phyloP scores from a whole-genome alignment of 169 alveolate species.

The Babesia caballi region DNA sequence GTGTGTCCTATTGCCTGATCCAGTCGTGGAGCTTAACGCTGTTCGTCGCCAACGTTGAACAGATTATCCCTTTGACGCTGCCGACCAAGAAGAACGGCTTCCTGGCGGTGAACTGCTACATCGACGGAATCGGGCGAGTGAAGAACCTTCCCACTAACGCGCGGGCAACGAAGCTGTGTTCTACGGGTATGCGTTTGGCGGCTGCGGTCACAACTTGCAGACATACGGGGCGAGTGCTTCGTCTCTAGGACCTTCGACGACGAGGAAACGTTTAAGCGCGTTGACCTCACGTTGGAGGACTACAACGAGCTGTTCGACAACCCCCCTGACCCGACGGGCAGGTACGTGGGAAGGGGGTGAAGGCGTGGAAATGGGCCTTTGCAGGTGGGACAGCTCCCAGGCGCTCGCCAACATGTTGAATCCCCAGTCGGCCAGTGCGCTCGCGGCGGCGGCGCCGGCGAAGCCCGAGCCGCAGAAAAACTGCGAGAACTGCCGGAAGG shows the following conservation, averaged over 20 bases:
- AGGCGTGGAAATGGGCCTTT: background rate
- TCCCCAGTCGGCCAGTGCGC: slow-evolving; percentile 10
- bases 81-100: slow-evolving; percentile 79
- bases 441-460: background rate
- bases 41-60: too few relatives aligned
- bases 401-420: slow-evolving; percentile 54
- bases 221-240: slow-evolving; percentile 87
- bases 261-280: slow-evolving; percentile 80
- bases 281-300: slow-evolving; percentile 74
- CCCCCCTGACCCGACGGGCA: slow-evolving; percentile 84
- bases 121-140: slow-evolving; percentile 85
- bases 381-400: slow-evolving; percentile 64
- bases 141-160: slow-evolving; percentile 84
- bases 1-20: background rate
- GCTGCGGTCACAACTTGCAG: slow-evolving; percentile 17
- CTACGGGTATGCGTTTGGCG: slow-evolving; percentile 64
- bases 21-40: background rate
- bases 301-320: slow-evolving; percentile 75
- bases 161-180: slow-evolving; percentile 85
- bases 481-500: slow-evolving; percentile 75
- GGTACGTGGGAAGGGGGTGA: slow-evolving; percentile 38
- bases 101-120: slow-evolving; percentile 82
- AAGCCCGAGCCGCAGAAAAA: slow-evolving; percentile 11
- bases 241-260: slow-evolving; percentile 85
- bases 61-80: slow-evolving; percentile 86